phyloP scores from a whole-genome alignment of 768 basidiomycete species.

The Auricularia sp. region DNA sequence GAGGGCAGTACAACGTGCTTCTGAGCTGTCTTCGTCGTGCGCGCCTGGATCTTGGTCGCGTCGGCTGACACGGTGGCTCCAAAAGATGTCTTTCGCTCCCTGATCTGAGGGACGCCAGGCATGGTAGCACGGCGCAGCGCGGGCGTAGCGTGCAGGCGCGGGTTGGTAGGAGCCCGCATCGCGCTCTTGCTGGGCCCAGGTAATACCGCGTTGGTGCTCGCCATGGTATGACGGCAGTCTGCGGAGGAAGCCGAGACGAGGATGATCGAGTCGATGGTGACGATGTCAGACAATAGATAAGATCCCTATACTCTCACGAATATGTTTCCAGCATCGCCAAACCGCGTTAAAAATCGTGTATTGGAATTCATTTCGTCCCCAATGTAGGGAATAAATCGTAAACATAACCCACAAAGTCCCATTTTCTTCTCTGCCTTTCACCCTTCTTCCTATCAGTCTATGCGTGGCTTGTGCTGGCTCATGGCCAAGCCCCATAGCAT shows the following conservation, averaged over 20 bases:
- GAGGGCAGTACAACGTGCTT: slow-evolving; percentile 86
- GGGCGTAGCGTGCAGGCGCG: neutral
- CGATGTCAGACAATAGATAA: no score
- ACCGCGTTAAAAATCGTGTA: no score
- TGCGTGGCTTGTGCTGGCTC: neutral
- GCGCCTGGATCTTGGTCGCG: slow-evolving; percentile 39
- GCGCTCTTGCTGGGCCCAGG: neutral
- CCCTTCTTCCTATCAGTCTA: neutral
- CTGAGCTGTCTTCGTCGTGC: slow-evolving; percentile 85
- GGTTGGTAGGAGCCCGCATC: neutral
- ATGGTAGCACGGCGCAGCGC: neutral
- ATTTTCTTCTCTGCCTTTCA: no score
- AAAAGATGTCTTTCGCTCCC: neutral
- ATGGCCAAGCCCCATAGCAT: neutral
- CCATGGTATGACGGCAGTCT: no score
- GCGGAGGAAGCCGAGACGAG: no score
- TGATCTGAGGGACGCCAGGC: neutral
- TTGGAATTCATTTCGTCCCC: no score
- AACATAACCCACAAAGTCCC: no score
- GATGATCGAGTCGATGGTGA: no score
- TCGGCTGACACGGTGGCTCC: neutral
- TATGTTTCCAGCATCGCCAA: no score
- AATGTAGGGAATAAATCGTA: no score
- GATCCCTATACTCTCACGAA: no score
- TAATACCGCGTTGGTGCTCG: no score